Conservation (phyloP, 805 yeast genomes). For the Candida dendrica region DNA sequence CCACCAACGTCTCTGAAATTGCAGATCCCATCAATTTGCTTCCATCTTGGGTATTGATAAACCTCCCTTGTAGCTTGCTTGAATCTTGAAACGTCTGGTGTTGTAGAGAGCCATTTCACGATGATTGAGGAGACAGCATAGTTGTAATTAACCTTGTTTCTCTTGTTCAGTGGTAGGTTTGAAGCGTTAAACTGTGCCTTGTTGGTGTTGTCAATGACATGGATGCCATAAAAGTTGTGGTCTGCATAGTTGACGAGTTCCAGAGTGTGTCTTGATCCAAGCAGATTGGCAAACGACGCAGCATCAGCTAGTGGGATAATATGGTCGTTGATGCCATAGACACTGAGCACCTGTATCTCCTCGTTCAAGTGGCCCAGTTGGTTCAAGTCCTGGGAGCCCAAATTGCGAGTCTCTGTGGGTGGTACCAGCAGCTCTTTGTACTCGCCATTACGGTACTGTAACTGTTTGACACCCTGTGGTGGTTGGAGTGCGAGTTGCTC, state of each 20-base stretch:
- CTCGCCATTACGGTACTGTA: conserved; percentile 45
- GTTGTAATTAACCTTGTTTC: conserved; percentile 50
- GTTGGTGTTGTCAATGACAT: conserved; percentile 28
- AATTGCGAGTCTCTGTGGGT: conserved; percentile 40
- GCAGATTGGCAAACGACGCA: conserved; percentile 46
- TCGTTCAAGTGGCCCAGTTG: conserved; percentile 33
- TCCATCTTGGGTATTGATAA: conserved; percentile 47
- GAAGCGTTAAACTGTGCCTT: conserved; percentile 26
- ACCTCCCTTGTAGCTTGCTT: conserved; percentile 27
- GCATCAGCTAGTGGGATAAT: conserved; percentile 63
- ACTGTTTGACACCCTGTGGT: conserved; percentile 30
- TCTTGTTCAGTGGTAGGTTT: conserved; percentile 34
- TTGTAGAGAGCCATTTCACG: conserved; percentile 38
- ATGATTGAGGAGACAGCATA: conserved; percentile 43
- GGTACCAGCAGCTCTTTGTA: conserved; percentile 36
- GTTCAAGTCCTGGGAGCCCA: conserved; percentile 41
- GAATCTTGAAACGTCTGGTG: conserved; percentile 47
- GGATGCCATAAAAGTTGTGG: conserved; percentile 67
- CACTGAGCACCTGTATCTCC: conserved; percentile 48
- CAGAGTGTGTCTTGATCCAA: conserved; percentile 51
- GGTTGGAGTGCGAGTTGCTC: conserved; percentile 26
- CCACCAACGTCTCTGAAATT: conserved; percentile 84
- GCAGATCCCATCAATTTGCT: conserved; percentile 54
- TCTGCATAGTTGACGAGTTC: conserved; percentile 62
- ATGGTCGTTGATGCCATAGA: conserved; percentile 66